Conservation (phyloP, 2,329 filamentous ascomycete species). For the Fusarium albidum region DNA sequence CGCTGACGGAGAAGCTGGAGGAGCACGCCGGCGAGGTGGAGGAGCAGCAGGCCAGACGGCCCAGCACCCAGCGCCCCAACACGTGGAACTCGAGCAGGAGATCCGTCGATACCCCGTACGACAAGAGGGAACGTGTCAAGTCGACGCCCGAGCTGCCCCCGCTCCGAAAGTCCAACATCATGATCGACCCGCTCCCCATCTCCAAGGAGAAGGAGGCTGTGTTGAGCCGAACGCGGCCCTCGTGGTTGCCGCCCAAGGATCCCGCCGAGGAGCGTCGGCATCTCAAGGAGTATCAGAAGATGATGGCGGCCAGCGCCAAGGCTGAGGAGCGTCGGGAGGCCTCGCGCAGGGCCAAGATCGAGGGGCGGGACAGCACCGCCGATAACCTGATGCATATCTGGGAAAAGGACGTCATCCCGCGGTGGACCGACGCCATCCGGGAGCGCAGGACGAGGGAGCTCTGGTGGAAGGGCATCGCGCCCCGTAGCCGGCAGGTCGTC, state of each 20-base stretch:
- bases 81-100: slow-evolving; percentile 50
- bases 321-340: slow-evolving; percentile 68
- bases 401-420: slow-evolving; percentile 79
- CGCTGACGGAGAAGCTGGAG: slow-evolving; percentile 81
- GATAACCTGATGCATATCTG: slow-evolving; percentile 69
- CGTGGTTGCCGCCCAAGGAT: slow-evolving; percentile 86
- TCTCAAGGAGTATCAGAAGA: slow-evolving; percentile 83
- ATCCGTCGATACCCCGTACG: slow-evolving; percentile 44
- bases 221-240: slow-evolving; percentile 79
- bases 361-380: slow-evolving; percentile 62
- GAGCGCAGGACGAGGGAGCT: slow-evolving; percentile 76
- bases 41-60: slow-evolving; percentile 45
- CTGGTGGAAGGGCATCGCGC: slow-evolving; percentile 83
- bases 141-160: slow-evolving; percentile 74
- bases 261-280: slow-evolving; percentile 92
- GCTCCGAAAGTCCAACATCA: slow-evolving; percentile 76
- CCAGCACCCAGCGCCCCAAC: slow-evolving; percentile 46
- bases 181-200: slow-evolving; percentile 84
- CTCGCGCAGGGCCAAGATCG: slow-evolving; percentile 58
- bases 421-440: slow-evolving; percentile 76
- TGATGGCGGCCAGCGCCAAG: slow-evolving; percentile 74
- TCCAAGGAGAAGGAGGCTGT: slow-evolving; percentile 90
- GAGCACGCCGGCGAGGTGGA: slow-evolving; percentile 74
- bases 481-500: slow-evolving; percentile 72
- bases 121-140: slow-evolving; percentile 65